Conservation (phyloP, 2,329 filamentous ascomycete genomes). For the Fusarium transvaalense region DNA sequence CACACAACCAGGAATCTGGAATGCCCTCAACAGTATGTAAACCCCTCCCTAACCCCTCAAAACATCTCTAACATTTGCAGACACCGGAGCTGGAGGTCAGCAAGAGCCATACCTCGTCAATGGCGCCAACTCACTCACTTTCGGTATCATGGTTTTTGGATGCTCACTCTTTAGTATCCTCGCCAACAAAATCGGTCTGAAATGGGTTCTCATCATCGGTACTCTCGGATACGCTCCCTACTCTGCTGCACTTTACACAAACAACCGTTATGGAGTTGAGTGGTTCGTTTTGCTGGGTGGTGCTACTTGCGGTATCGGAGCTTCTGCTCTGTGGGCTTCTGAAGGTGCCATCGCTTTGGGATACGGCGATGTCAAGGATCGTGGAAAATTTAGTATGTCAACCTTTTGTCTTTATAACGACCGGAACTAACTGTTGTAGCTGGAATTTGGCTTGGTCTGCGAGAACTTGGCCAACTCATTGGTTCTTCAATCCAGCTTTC, state of each 20-base stretch:
- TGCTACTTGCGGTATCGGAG: slow-evolving; percentile 62
- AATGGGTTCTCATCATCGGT: slow-evolving; percentile 60
- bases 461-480: slow-evolving; percentile 65
- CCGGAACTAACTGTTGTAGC: slow-evolving; percentile 45
- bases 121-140: slow-evolving; percentile 45
- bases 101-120: slow-evolving; percentile 61
- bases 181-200: slow-evolving; percentile 63
- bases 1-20: slow-evolving; percentile 65
- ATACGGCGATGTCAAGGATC: slow-evolving; percentile 61
- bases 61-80: slow-evolving; percentile 4
- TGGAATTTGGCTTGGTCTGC: slow-evolving; percentile 66
- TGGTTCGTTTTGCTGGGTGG: slow-evolving; percentile 66
- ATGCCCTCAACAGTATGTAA: slow-evolving; percentile 63
- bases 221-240: slow-evolving; percentile 64
- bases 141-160: slow-evolving; percentile 60
- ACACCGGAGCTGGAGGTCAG: slow-evolving; percentile 65
- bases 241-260: slow-evolving; percentile 61
- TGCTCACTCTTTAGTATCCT: slow-evolving; percentile 58
- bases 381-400: slow-evolving; percentile 56
- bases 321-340: slow-evolving; percentile 64
- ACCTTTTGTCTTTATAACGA: fast-evolving
- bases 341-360: slow-evolving; percentile 65
- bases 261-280: slow-evolving; percentile 64
- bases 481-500: slow-evolving; percentile 64
- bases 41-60: fast-evolving